Percentiles rank a stretch among this genome's conserved stretches.
Conservation (phyloP, 176 grass and related monocot species). For the Dactylis glomerata region DNA sequence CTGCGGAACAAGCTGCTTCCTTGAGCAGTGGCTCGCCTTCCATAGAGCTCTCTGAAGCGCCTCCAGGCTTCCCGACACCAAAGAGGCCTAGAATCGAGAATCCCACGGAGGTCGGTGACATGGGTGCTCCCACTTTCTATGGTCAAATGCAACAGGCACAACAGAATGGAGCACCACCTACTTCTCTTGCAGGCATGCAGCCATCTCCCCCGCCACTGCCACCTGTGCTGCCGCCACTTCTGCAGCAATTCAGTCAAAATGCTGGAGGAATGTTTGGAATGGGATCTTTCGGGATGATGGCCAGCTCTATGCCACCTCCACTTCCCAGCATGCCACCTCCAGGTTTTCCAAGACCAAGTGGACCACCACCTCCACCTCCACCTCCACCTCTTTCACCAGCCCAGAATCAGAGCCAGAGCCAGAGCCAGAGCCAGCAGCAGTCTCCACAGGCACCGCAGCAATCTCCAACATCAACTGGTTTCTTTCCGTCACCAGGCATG, state of each 20-base stretch:
- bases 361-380: conserved; percentile 41
- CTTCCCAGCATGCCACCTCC: conserved; percentile 33
- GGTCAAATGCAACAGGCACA: conserved; percentile 41
- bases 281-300: conserved; percentile 45
- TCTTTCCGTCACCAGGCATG: conserved; percentile 54
- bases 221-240: conserved; percentile 46
- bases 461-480: conserved; percentile 53
- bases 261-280: conserved; percentile 47
- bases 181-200: conserved; percentile 35
- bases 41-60: conserved; percentile 34
- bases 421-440: conserved; percentile 47
- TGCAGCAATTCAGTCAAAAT: conserved; percentile 64
- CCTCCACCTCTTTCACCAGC: conserved; percentile 38
- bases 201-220: conserved; percentile 55
- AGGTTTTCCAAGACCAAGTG: conserved; percentile 45
- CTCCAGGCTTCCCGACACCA: conserved; percentile 54
- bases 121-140: conserved; percentile 42
- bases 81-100: conserved; percentile 82
- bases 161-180: conserved; percentile 41
- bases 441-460: conserved; percentile 47
- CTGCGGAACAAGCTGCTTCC: conserved; percentile 70
- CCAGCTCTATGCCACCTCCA: conserved; percentile 51
- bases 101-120: conserved; percentile 21
- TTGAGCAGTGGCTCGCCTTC: conserved; percentile 25
- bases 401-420: conserved; percentile 50